Conservation (phyloP, 129 eudicot species). For the Cynara cardunculus region DNA sequence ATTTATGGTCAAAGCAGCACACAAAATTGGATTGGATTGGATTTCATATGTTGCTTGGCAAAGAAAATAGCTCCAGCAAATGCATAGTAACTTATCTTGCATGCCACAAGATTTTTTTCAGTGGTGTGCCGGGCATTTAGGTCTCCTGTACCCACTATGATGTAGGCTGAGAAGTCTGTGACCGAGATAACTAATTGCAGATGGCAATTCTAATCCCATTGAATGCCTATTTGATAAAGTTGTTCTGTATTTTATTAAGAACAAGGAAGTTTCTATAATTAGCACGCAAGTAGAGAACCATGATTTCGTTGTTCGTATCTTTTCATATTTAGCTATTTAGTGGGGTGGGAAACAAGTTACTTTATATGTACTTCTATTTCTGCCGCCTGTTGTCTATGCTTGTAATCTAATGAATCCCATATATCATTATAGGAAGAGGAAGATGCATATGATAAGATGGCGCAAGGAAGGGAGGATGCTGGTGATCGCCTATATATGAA, state of each 20-base stretch:
- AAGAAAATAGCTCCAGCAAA: too few relatives aligned
- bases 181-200: neutral
- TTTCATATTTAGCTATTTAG: neutral
- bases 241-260: neutral
- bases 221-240: neutral
- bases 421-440: constrained; percentile 47
- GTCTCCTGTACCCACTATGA: too few relatives aligned
- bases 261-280: neutral
- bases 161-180: neutral
- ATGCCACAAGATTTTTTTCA: too few relatives aligned
- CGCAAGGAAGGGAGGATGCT: constrained; percentile 37
- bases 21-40: too few relatives aligned
- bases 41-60: too few relatives aligned
- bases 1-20: too few relatives aligned
- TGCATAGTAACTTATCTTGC: too few relatives aligned
- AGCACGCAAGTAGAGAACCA: neutral
- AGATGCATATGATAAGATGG: constrained; percentile 54
- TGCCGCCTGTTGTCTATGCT: neutral
- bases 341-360: neutral
- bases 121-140: too few relatives aligned
- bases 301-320: neutral
- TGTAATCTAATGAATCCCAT: neutral
- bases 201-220: neutral
- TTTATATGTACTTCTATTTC: neutral
- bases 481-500: constrained; percentile 43